Evolutionary conservation across 371 early-diverging fungal genomes (phyloP), one percentile per base, ranked within the genome.

Genomic region (Sporodiniella umbellata): DNA sequence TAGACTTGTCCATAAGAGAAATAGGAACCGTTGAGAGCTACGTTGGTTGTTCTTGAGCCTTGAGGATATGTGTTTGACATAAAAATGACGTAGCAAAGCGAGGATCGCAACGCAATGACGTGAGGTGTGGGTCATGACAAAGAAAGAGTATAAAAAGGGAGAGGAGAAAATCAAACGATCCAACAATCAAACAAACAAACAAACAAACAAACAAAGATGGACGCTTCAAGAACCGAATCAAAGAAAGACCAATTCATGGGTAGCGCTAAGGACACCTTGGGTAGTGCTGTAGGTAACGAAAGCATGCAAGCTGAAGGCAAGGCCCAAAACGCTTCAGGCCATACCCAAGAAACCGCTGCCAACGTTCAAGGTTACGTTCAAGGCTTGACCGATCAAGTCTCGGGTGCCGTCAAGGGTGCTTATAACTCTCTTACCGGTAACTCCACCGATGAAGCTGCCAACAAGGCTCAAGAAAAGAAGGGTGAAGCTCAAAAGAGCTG

Each of bases 241-340:
- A 63, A 63, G 55, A 63, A 63, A 42, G 53, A 70, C 42, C 61
- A 65, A 45, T 51, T 56, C 28, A 14, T 60, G 19, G 78, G 80
- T 26, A 52, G 49, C 24, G 58, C 62, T 45, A 80, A 80, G 65
- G 66, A 78, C 39, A 49, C 56, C 11, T 4, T 69, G 2, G 78
- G 78, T 31, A 54, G 39, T 24, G 69, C 58, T 14, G 35, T 73
- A 33, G 81, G 81, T 19, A 75, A 62, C 40, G 73, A 78, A 49
- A 55, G 60, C 8, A 54, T 80, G 23, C 54, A 67, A 44, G 51
- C 68, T 14, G 60, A 66, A 24, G 80, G 80, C 33, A 58, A 60
- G 19, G 37, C 62, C 4, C 56, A 61, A 38, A 55, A 58, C n/a
- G 23, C 46, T 12, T 8, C 54, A 31, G 66, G 59, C 24, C 39